phyloP scores from a whole-genome alignment of 768 basidiomycete genomes.

The Podaxis sp. region DNA sequence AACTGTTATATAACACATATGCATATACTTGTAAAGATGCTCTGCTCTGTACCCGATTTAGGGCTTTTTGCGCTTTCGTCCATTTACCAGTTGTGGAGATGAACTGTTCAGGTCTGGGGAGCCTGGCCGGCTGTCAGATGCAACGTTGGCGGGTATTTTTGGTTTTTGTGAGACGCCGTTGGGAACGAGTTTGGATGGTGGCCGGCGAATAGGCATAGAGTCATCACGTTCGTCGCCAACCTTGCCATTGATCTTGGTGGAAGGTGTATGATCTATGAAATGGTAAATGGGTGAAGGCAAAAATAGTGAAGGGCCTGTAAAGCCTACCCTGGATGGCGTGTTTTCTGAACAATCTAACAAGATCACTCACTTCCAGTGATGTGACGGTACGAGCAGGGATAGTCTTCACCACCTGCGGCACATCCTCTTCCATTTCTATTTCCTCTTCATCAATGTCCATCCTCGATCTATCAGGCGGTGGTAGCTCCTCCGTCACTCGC shows the following conservation, averaged over 20 bases:
- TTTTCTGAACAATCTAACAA: conserved; percentile 16
- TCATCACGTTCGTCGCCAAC: not conserved
- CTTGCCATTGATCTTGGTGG: conserved; percentile 4
- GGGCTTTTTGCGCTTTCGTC: conserved; percentile 59
- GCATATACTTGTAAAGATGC: not conserved
- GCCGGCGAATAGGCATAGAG: not conserved
- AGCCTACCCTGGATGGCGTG: conserved; percentile 9
- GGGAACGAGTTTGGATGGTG: not conserved
- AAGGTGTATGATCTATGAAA: conserved; percentile 5
- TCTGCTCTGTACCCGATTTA: conserved; percentile 26
- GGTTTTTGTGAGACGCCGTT: conserved; percentile 5
- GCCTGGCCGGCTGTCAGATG: not conserved
- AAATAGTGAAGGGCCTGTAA: not conserved
- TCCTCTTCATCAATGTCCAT: conserved; percentile 32
- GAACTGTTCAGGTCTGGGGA: conserved; percentile 20
- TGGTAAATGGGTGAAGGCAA: not conserved
- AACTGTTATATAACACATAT: conserved; percentile 12
- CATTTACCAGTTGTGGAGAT: conserved; percentile 29
- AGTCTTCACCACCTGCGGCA: conserved; percentile 24
- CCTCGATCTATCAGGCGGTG: conserved; percentile 16
- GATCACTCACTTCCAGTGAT: conserved; percentile 11
- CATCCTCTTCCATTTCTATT: conserved; percentile 48
- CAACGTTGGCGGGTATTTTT: not conserved
- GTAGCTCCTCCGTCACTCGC: conserved; percentile 18
- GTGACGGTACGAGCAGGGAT: not conserved